These are phyloP conservation scores for bread wheat (Triticum aestivum) DNA, from an alignment of 176 grass and related monocot genomes.

Conservation along the genomic window IWGSC_CS_RefSeq_v2.1 NC_057797.1:107360182-107360681, in stretches of 20 bases:
- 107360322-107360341: slow-evolving; percentile 75
- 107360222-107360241: neutral
- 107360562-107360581: slow-evolving; percentile 12
- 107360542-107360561: neutral
- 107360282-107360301: slow-evolving; percentile 98
- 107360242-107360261: neutral
- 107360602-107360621: neutral
- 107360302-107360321: slow-evolving; percentile 77
- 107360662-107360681: neutral
- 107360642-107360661: neutral
- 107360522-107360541: too few species aligned
- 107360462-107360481: too few species aligned
- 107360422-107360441: too few species aligned
- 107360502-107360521: too few species aligned
- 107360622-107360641: neutral
- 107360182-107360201: slow-evolving; percentile 82
- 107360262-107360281: slow-evolving; percentile 63
- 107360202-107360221: slow-evolving; percentile 21
- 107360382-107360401: neutral
- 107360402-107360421: too few species aligned
- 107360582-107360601: neutral
- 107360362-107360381: slow-evolving; percentile 18
- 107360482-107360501: too few species aligned
- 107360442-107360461: too few species aligned
- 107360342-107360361: slow-evolving; percentile 98